Evolutionary conservation across 129 eudicot species (phyloP), one percentile per base, ranked within the genome.

Genomic region (Flaveria linearis): DNA sequence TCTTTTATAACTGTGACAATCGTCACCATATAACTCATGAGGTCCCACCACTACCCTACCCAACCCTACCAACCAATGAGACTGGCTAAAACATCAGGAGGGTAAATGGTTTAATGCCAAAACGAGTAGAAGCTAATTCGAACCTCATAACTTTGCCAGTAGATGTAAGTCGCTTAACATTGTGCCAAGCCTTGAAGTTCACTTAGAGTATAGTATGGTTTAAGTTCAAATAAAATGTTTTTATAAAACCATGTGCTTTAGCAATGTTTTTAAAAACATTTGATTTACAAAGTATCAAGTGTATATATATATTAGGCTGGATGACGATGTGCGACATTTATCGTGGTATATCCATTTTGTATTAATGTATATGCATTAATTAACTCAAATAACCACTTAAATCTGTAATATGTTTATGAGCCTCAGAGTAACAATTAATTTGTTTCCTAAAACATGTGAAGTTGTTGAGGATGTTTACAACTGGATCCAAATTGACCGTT

Each of bases 391-490:
- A n/a, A 0, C 1, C 60, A 51, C 22, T 7, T 17, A 18, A 55
- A n/a, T 55, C 57, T 12, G 0, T 9, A n/a, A 39, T 7, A 30
- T 30, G 36, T 30, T 30, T 6, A 4, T 4, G 39, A 33, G 6
- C 39, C 39, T 33, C 4, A 7, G 36, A 2, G 0, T 30, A 30
- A 30, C 36, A 22, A 7, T 51, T 22, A 36, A 18, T 8, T 18
- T 64, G 56, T 43, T 57, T 39, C 36, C 55, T 62, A 61, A 5
- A 61, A 68, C 71, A 82, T 86, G 89, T 79, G 82, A 85, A 82
- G 57, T 75, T 36, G 86, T 79, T 50, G 30, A 74, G 68, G 72
- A 69, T n/a, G 51, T 64, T 33, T 43, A 75, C 23, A 18, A 26
- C 9, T 17, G 25, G 28, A 43, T 58, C 64, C 13, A 9, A 53